A percentile compares a stretch with the other conserved stretches of the same genome.
Conservation (phyloP, 148 eudicot genomes). For the Fagopyrum esculentum region DNA sequence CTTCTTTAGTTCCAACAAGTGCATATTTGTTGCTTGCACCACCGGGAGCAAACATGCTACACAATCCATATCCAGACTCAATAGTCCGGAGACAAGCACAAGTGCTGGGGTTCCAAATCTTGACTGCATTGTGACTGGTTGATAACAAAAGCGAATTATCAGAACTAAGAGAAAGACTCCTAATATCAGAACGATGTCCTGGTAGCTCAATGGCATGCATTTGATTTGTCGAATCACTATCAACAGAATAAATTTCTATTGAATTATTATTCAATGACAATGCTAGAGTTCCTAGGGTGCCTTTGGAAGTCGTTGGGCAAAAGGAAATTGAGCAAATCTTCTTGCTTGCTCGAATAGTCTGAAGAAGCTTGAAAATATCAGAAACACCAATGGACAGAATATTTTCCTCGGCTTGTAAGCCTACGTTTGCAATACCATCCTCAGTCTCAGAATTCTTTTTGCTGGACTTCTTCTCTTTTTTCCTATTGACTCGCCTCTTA, state of each 20-base stretch:
- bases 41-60: constrained; percentile 78
- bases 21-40: constrained; percentile 58
- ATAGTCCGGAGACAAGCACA: constrained; percentile 83
- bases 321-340: constrained; percentile 86
- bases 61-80: constrained; percentile 87
- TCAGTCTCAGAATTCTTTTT: constrained; percentile 36
- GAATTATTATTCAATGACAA: constrained; percentile 82
- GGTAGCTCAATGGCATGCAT: constrained; percentile 72
- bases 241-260: constrained; percentile 64
- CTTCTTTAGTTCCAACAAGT: constrained; percentile 86
- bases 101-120: constrained; percentile 97
- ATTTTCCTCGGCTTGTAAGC: constrained; percentile 29
- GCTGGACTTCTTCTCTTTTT: constrained; percentile 67
- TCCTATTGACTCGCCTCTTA: constrained; percentile 73
- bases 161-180: constrained; percentile 84
- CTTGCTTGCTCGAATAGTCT: constrained; percentile 65
- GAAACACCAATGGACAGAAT: constrained; percentile 39
- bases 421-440: constrained; percentile 32
- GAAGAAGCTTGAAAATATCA: constrained; percentile 75
- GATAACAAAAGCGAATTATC: constrained; percentile 91
- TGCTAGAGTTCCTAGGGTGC: constrained; percentile 64
- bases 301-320: constrained; percentile 56
- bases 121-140: constrained; percentile 79
- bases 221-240: constrained; percentile 38
- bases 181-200: constrained; percentile 88